Evolutionary conservation across 768 basidiomycete genomes (phyloP).

Genomic region (Amanita pseudoporphyria): DNA sequence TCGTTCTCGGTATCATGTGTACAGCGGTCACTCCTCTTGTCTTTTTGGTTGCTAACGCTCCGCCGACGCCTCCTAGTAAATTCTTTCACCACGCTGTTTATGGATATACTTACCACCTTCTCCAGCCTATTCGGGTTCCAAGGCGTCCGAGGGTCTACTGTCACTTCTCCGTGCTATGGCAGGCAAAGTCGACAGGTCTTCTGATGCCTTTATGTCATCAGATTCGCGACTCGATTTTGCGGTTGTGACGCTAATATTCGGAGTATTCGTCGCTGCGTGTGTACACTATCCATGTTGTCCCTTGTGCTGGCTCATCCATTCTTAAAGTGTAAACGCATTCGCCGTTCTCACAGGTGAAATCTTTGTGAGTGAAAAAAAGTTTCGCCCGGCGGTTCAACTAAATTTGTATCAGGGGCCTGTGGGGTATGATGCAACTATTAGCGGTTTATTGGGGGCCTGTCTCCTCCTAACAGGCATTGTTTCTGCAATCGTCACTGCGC

Average conservation of each 20-base stretch:
- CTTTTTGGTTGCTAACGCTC: conserved; percentile 48
- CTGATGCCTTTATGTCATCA: conserved; percentile 46
- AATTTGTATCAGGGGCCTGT: conserved; percentile 42
- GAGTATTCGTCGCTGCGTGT: conserved; percentile 53
- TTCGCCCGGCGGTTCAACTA: background rate
- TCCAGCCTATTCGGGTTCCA: conserved; percentile 61
- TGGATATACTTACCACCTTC: conserved; percentile 8
- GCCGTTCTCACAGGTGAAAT: conserved; percentile 59
- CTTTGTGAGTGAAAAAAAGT: conserved; percentile 34
- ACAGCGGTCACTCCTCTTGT: conserved; percentile 51
- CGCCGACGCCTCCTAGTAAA: conserved; percentile 75
- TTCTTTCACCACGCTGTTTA: background rate
- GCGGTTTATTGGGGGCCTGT: conserved; percentile 61
- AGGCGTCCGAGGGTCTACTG: conserved; percentile 38
- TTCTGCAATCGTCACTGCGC: conserved; percentile 57
- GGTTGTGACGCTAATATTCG: conserved; percentile 52
- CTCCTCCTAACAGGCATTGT: conserved; percentile 65
- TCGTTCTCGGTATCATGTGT: conserved; percentile 62
- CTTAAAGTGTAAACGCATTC: conserved; percentile 47
- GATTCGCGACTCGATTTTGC: conserved; percentile 66
- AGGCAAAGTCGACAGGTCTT: conserved; percentile 26
- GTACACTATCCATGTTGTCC: conserved; percentile 16
- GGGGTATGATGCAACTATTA: conserved; percentile 58
- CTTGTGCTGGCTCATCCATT: background rate
- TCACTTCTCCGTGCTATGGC: conserved; percentile 47